Evolutionary conservation across 2,329 filamentous ascomycete genomes (phyloP).

Genomic region (Celoporthe dispersa): DNA sequence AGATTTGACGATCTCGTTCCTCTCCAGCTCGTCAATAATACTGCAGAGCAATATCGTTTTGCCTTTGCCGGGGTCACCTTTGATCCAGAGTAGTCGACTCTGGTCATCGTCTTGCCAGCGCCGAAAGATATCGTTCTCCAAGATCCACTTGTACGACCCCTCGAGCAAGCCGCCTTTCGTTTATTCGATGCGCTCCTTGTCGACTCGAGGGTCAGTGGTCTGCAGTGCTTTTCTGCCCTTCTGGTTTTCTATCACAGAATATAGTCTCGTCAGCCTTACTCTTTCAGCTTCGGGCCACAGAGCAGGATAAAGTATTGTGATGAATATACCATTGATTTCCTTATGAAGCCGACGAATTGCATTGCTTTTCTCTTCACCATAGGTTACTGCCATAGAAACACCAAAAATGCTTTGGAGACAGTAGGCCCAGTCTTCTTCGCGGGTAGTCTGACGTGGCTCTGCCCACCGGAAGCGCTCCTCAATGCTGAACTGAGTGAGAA

Average conservation of each 20-base stretch:
- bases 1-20: too few relatives aligned
- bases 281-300: background rate
- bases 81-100: constrained; percentile 40
- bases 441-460: too few relatives aligned
- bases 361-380: too few relatives aligned
- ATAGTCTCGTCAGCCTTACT: background rate
- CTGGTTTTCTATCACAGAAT: background rate
- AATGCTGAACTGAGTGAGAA: constrained; percentile 31
- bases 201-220: constrained; percentile 30
- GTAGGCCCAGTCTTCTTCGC: too few relatives aligned
- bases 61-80: constrained; percentile 42
- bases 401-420: too few relatives aligned
- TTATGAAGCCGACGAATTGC: too few relatives aligned
- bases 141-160: too few relatives aligned
- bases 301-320: background rate
- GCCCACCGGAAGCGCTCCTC: constrained; percentile 35
- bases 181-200: too few relatives aligned
- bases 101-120: constrained; percentile 34
- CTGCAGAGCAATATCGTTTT: constrained; percentile 43
- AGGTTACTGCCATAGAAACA: too few relatives aligned
- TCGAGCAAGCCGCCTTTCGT: too few relatives aligned
- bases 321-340: constrained; percentile 2
- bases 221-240: constrained; percentile 22
- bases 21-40: too few relatives aligned
- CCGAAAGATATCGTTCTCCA: constrained; percentile 36